Base-by-base conservation (phyloP, 2,329 filamentous ascomycete genomes). In the Claviceps sp. region DNA sequence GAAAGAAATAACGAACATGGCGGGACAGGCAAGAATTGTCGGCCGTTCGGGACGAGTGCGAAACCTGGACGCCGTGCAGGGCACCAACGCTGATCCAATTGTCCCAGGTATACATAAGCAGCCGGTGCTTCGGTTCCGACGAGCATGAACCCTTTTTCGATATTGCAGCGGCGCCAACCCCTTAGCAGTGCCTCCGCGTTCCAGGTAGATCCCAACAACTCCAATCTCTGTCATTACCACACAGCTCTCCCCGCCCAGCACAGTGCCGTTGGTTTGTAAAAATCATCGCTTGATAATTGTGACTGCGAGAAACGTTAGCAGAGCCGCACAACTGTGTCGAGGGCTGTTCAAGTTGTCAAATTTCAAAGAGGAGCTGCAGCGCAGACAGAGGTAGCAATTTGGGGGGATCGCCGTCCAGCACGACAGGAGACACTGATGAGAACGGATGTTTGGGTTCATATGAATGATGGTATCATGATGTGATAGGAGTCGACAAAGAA, bases 241-340 rank as follows among this genome's bases (percentile, higher is more conserved):
- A 24, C 51, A 11, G 14, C 38, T 24, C 38, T 44, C 40, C 53
- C 45, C 45, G 38, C 50, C 51, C 26, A 17, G 43, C 10, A 47
- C 16, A 37, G 44, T 16, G 43, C 6, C 22, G 41, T 55, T 55
- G 34, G 17, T 37, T 47, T 42, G 43, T 41, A 17, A 34, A 17
- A 39, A 55, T 75, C 73, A 86, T 72, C 81, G 80, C 70, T 87
- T 87, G 65, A 87, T 70, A 68, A 87, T 85, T 13, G 69, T 72
- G 34, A 72, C 69, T 72, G 52, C 16, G 37, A n/a, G 16, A 19
- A 11, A 24, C 26, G 52, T 58, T 53, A 58, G 56, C 55, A 46
- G 17, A 41, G 53, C 39, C 47, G 19, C 16, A 19, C 14, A 26
- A 5, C 2, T 22, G 22, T 41, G 4, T n/a, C 48, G 16, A 45